A percentile compares a stretch with the other conserved stretches of the same genome.
These are phyloP conservation scores for Leccinum sublutescens DNA, from an alignment of 768 basidiomycete genomes.

Conservation along the genomic window DNA sequence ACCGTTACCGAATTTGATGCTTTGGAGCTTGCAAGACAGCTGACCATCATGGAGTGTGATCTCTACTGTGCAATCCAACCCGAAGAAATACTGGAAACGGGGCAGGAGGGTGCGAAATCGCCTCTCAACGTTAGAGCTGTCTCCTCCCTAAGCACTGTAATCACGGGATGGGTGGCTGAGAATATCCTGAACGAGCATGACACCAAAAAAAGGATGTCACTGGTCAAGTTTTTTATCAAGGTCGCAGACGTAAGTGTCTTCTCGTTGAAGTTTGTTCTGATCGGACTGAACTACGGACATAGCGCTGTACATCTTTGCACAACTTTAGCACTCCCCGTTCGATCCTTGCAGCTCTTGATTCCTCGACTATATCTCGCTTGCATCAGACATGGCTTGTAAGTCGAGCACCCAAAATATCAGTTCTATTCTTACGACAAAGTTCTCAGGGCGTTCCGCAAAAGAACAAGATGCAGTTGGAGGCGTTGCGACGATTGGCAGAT, in stretches of 20 bases:
- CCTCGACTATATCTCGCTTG: slow-evolving; percentile 88
- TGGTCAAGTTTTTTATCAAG: slow-evolving; percentile 94
- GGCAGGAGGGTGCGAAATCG: slow-evolving; percentile 63
- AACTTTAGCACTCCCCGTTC: slow-evolving; percentile 95
- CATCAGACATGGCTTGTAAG: slow-evolving; percentile 92
- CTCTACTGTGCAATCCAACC: slow-evolving; percentile 84
- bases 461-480: slow-evolving; percentile 74
- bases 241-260: slow-evolving; percentile 72
- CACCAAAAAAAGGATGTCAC: slow-evolving; percentile 70
- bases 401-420: slow-evolving; percentile 7
- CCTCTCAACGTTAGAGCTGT: slow-evolving; percentile 79
- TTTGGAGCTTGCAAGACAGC: slow-evolving; percentile 87
- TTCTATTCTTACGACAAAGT: slow-evolving; percentile 8
- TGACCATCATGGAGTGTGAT: slow-evolving; percentile 91
- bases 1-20: slow-evolving; percentile 89
- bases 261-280: slow-evolving; percentile 1
- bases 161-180: slow-evolving; percentile 96
- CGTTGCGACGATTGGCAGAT: slow-evolving; percentile 82
- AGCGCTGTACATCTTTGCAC: slow-evolving; percentile 81
- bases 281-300: slow-evolving; percentile 12
- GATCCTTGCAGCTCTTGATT: slow-evolving; percentile 92
- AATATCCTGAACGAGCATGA: slow-evolving; percentile 89
- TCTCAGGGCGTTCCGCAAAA: slow-evolving; percentile 80
- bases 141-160: slow-evolving; percentile 82
- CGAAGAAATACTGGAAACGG: slow-evolving; percentile 85